Percentiles rank a stretch among this genome's conserved stretches.
Evolutionary conservation across 2,329 filamentous ascomycete genomes (phyloP).

Genomic region (Xylariaceae sp.): DNA sequence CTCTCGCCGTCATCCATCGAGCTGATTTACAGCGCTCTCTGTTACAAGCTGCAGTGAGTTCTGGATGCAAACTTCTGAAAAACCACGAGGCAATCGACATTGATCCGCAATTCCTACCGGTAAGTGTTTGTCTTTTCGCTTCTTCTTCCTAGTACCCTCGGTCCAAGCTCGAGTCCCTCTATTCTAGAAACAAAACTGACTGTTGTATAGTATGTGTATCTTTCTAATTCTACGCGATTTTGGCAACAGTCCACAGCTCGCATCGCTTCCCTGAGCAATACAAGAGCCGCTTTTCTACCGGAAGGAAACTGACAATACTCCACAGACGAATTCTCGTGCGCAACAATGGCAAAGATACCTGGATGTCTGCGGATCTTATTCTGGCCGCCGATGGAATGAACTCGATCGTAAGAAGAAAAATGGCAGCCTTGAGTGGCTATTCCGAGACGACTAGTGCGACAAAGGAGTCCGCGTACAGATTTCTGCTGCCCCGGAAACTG

Average conservation of each 20-base stretch:
- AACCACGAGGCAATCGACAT: slow-evolving; percentile 25
- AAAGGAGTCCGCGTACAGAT: slow-evolving; percentile 49
- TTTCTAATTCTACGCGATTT: background rate
- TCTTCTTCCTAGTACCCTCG: background rate
- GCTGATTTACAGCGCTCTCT: slow-evolving; percentile 27
- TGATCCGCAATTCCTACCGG: slow-evolving; percentile 21
- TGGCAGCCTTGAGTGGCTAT: slow-evolving; percentile 35
- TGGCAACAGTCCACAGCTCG: background rate
- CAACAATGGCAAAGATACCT: slow-evolving; percentile 9
- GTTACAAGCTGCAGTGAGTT: slow-evolving; percentile 16
- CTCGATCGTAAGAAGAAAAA: slow-evolving; percentile 39
- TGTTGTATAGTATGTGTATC: slow-evolving; percentile 7
- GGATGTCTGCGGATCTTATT: slow-evolving; percentile 44
- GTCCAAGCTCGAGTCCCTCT: background rate
- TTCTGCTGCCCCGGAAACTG: slow-evolving; percentile 45
- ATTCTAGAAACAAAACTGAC: slow-evolving; percentile 2
- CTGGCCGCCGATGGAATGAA: slow-evolving; percentile 52
- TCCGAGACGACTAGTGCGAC: slow-evolving; percentile 42
- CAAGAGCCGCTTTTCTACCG: background rate
- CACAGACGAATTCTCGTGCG: slow-evolving; percentile 21
- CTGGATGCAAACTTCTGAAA: slow-evolving; percentile 22
- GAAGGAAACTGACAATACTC: slow-evolving; percentile 11
- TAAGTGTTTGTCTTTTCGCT: background rate
- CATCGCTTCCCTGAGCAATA: background rate
- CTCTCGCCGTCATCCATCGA: slow-evolving; percentile 26